phyloP scores from a whole-genome alignment of 202 grass and related monocot species.

The Miscanthus sacchariflorus region DNA sequence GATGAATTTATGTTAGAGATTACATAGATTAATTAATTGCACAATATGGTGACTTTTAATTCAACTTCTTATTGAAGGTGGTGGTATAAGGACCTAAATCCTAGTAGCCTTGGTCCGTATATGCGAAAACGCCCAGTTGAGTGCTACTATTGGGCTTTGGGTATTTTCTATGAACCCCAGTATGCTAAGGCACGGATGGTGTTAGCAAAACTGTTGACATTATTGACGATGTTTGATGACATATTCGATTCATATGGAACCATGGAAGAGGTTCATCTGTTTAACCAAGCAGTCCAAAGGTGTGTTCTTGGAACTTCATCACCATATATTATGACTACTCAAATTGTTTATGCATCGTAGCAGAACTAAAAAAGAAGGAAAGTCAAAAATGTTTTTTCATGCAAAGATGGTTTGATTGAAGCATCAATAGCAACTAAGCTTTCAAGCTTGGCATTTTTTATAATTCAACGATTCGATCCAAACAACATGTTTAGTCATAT shows the following conservation, averaged over 20 bases:
- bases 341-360: too few relatives aligned
- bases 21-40: background rate
- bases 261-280: conserved; percentile 14
- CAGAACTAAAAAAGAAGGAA: too few relatives aligned
- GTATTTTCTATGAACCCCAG: conserved; percentile 20
- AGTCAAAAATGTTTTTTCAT: too few relatives aligned
- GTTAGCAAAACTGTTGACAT: background rate
- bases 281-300: conserved; percentile 28
- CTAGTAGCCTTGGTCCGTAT: background rate
- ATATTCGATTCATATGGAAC: conserved; percentile 22
- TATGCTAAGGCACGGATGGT: conserved; percentile 12
- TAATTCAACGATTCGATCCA: too few relatives aligned
- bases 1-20: background rate
- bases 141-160: conserved; percentile 18
- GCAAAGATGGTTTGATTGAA: too few relatives aligned
- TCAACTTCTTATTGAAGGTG: conserved; percentile 8
- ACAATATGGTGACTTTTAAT: background rate
- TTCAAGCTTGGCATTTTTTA: too few relatives aligned
- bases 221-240: background rate
- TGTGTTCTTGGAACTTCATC: too few relatives aligned
- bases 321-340: too few relatives aligned
- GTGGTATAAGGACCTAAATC: conserved; percentile 11
- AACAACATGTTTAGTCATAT: too few relatives aligned
- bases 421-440: too few relatives aligned
- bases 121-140: conserved; percentile 22